Base-by-base conservation (phyloP, 2,329 filamentous ascomycete genomes). In the Neonectria hederae region DNA sequence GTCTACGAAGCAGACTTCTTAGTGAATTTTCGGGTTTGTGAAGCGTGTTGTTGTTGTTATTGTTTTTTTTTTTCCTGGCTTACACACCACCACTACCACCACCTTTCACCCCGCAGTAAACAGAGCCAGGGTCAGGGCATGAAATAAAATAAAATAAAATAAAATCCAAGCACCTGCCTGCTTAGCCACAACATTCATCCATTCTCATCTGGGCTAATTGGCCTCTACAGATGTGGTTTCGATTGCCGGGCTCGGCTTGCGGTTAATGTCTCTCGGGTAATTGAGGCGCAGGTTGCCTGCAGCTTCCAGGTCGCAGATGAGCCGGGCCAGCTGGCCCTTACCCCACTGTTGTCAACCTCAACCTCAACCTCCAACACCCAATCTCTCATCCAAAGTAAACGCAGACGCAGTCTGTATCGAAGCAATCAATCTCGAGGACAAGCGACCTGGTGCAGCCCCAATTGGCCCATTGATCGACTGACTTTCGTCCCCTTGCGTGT, bases 301-400 rank as follows among this genome's bases (percentile, higher is more conserved):
- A 42, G 38, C 26, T 51, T 40, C 21, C 35, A 58, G 60, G 60
- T 54, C 60, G 54, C 60, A 63, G 54, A 58, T 58, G 54, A 32
- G 49, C 54, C 54, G 60, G 54, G 54, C 60, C 43, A 63, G 60
- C 60, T 54, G 60, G 54, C 52, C 60, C 30, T 49, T 32, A 42
- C 54, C 42, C 60, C 60, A 54, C 54, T 51, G 35, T 55, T 46
- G 38, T 52, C 52, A 46, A 56, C 59, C 32, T 53, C 59, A 55
- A 63, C 48, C n/a, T 63, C 60, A 63, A 63, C 60, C 42, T 58
- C 60, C 60, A 57, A 58, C 60, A 42, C 54, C 24, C 40, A 54
- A 53, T 62, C 38, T 57, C 26, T 26, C 53, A 30, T 56, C 13
- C 38, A 43, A 52, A 49, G 45, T 35, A 53, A 56, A 62, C 38